These are phyloP conservation scores for Populus euphratica DNA, from an alignment of 345 rosid species.

Conservation along the genomic window DNA sequence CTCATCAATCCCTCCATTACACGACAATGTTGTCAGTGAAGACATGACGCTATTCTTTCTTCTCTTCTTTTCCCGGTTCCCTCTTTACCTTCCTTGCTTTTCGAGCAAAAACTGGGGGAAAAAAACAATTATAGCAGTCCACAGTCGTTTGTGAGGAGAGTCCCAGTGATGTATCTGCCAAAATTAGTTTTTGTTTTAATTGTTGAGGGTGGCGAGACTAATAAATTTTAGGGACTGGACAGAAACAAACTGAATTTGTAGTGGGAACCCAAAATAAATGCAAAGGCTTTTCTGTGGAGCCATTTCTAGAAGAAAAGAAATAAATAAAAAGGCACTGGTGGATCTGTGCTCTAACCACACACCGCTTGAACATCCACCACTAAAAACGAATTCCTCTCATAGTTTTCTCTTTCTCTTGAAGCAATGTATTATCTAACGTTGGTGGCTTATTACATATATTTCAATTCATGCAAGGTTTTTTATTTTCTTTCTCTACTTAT, in stretches of 20 bases:
- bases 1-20: too few species aligned
- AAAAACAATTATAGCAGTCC: too few species aligned
- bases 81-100: too few species aligned
- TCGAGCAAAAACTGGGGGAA: too few species aligned
- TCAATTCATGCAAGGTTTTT: slow-evolving; percentile 17
- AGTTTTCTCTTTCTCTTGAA: neutral
- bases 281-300: neutral
- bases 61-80: too few species aligned
- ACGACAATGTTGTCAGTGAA: too few species aligned
- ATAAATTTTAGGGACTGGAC: neutral
- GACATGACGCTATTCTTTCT: too few species aligned
- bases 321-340: neutral
- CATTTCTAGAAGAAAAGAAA: neutral
- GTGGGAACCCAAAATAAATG: neutral
- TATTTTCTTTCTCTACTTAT: slow-evolving; percentile 20
- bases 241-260: neutral
- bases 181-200: too few species aligned
- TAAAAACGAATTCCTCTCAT: neutral
- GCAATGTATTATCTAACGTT: slow-evolving; percentile 26
- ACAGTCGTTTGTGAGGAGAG: too few species aligned
- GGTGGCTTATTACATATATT: slow-evolving; percentile 31
- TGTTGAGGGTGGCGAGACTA: neutral
- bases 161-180: too few species aligned
- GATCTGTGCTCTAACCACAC: neutral
- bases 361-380: neutral